Evolutionary conservation across 164 flowering plant species (phyloP), one percentile per base, ranked within the genome.

Genomic region (Malania oleifera): DNA sequence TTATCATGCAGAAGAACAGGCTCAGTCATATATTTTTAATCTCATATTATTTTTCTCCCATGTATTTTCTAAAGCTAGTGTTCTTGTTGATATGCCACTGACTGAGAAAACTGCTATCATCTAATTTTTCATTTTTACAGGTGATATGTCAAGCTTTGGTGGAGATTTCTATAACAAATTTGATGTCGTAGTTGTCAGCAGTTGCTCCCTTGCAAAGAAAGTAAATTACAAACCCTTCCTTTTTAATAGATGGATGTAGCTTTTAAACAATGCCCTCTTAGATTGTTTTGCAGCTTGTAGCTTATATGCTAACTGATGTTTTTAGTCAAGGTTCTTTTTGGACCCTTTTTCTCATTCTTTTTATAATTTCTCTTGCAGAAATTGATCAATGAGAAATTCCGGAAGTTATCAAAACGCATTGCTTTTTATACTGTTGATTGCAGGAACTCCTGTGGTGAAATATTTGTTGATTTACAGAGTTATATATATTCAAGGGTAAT

Each of bases 351-450:
- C 22, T 28, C 19, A 41, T 25, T 24, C 27, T 53, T 5, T 41
- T 25, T 0, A 64, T 28, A 51, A 46, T n/a, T 69, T 57, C 54
- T 60, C 9, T 40, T 37, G 44, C 80, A 95, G 99, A 85, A 78
- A 81, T 51, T 66, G 70, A 75, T 91, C 28, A 89, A 88, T 67
- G 91, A 80, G 62, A 91, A 82, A 71, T 89, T 96, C 52, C 83
- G 96, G 58, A 81, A 79, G 62, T 58, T 77, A 63, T 65, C 76
- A 19, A 88, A 84, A 78, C 83, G 79, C 48, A 66, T 88, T 53
- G 83, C 95, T 56, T 91, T 95, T 73, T 95, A 83, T 70, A 49
- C 88, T 14, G 95, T 91, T 64, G 95, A 88, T 52, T 93, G 96
- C 66, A 82, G 89, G 67, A 93, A 80, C 50, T 86, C 91, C 2